Percentiles rank a stretch among this genome's conserved stretches.
phyloP scores from a whole-genome alignment of 192 early-diverging fungal genomes.

The Coemansia sp. region DNA sequence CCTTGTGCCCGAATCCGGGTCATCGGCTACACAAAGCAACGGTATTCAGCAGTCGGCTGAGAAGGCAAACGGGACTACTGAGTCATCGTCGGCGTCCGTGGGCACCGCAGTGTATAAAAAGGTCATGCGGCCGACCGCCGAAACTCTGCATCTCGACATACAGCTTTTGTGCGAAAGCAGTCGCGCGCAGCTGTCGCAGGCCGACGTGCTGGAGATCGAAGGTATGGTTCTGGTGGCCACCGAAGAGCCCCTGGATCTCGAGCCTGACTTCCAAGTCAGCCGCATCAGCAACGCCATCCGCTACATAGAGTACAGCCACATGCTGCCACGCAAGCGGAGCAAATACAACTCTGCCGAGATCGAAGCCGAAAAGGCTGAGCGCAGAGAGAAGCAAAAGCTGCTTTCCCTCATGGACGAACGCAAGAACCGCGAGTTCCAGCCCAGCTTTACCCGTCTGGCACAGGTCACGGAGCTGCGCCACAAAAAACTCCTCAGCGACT shows the following conservation, averaged over 20 bases:
- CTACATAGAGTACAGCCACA: slow-evolving; percentile 53
- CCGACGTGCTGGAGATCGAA: slow-evolving; percentile 62
- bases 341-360: slow-evolving; percentile 72
- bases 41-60: not conserved
- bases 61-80: not conserved
- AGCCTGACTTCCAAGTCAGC: slow-evolving; percentile 67
- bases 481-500: slow-evolving; percentile 56
- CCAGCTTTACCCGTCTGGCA: slow-evolving; percentile 66
- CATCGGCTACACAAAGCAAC: slow-evolving; percentile 4
- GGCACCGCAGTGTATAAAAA: slow-evolving; percentile 25
- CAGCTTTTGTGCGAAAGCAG: slow-evolving; percentile 37
- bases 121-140: slow-evolving; percentile 48
- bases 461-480: slow-evolving; percentile 70
- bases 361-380: slow-evolving; percentile 65
- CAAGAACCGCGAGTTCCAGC: slow-evolving; percentile 57
- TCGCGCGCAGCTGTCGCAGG: slow-evolving; percentile 50
- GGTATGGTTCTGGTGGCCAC: slow-evolving; percentile 63
- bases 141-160: slow-evolving; percentile 42
- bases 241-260: slow-evolving; percentile 65
- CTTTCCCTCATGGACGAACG: slow-evolving; percentile 69
- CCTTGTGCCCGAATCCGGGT: slow-evolving; percentile 19
- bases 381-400: slow-evolving; percentile 64
- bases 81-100: not conserved
- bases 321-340: slow-evolving; percentile 57
- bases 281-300: slow-evolving; percentile 67